Base-by-base conservation (phyloP, 495 filamentous ascomycete species). In the Geopyxis carbonaria region DNA sequence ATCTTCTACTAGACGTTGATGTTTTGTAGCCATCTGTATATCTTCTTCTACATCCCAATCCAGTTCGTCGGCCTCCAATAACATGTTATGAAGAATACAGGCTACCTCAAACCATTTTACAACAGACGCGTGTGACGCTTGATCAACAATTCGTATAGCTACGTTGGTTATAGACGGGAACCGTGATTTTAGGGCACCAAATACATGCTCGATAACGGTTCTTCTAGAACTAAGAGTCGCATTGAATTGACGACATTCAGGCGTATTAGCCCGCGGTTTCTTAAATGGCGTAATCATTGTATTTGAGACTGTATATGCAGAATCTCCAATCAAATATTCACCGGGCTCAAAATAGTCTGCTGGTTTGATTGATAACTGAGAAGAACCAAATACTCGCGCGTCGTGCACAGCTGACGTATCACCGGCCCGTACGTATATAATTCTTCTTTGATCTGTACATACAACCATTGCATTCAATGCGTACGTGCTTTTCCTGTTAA, bases 151-250 rank as follows among this genome's bases (percentile, higher is more conserved):
- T 16, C 25, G 11, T 8, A 40, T 31, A 3, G 37, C 16, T 0
- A 40, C 37, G 14, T 31, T 40, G 2, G 24, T 40, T 11, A 40
- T 2, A 31, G 22, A 15, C 3, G 37, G 37, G 22, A 40, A 40
- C 3, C 22, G 10, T 28, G 37, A 22, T n/a, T 40, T 40, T 3
- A 31, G 2, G 16, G 30, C n/a, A 33, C 22, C 8, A 40, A 40
- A 40, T 8, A 22, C 25, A 33, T 40, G 13, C 6, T 31, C 37
- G 16, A 31, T 40, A 16, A 40, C 37, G 0, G 15, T n/a, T 4
- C 15, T 4, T 9, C 14, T 4, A 3, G 21, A 16, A 30, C 22
- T 40, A 2, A 31, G 16, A 1, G 3, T 10, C 3, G 24, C 8
- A 21, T 32, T 40, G 25, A 40, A 40, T n/a, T n/a, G n/a, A n/a